Percentiles rank a stretch among this genome's conserved stretches.
Evolutionary conservation across 1,284 basidiomycete species (phyloP).

Genomic region (Omphalotus olearius): DNA sequence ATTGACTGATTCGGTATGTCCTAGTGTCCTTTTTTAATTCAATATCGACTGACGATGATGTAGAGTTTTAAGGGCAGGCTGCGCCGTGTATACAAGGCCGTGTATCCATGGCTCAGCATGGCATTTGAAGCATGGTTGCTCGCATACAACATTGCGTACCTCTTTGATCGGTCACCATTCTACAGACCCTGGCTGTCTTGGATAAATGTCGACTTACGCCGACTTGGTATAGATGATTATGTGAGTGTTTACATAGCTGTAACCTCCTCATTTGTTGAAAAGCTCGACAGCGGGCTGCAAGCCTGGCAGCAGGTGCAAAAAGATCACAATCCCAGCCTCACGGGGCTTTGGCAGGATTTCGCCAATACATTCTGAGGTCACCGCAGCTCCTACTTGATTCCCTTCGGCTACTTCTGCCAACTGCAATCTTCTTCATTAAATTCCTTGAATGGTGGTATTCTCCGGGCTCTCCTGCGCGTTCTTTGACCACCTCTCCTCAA

Average conservation of each 20-base stretch:
- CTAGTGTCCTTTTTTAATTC: conserved; percentile 11
- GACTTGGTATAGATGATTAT: conserved; percentile 74
- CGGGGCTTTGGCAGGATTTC: conserved; percentile 38
- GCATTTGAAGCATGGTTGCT: conserved; percentile 81
- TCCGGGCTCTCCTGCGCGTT: conserved; percentile 81
- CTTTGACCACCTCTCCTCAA: conserved; percentile 53
- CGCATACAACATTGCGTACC: conserved; percentile 83
- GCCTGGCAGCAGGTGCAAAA: conserved; percentile 30
- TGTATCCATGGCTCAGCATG: conserved; percentile 83
- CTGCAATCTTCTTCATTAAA: conserved; percentile 94
- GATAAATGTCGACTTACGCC: conserved; percentile 80
- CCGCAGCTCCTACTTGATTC: conserved; percentile 70
- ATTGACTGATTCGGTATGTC: conserved; percentile 45
- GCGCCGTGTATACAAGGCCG: conserved; percentile 56
- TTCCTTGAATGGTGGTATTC: conserved; percentile 99
- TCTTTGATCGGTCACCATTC: conserved; percentile 84
- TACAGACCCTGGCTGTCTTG: conserved; percentile 91
- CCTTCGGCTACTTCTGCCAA: conserved; percentile 81
- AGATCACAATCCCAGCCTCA: conserved; percentile 22
- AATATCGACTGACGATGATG: neutral
- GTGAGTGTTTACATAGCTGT: conserved; percentile 34
- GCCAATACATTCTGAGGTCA: conserved; percentile 43
- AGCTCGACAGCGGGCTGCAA: conserved; percentile 36
- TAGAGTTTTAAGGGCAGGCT: conserved; percentile 43
- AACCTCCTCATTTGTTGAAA: conserved; percentile 7